Base-by-base conservation (phyloP, 1,139 yeast species). In the Schwanniomyces etchellsii region DNA sequence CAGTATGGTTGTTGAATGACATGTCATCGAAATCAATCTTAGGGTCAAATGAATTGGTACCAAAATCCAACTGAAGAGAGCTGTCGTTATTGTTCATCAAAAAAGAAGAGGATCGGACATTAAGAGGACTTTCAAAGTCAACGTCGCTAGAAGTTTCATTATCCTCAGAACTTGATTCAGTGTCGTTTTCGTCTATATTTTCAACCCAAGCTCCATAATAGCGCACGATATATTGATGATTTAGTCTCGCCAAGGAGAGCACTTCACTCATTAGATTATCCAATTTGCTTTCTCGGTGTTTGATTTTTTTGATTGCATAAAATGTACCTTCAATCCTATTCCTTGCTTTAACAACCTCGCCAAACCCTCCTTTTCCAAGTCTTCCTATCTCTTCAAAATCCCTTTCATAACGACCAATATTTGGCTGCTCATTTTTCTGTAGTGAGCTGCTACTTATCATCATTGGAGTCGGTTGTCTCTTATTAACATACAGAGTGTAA, bases 201-300 rank as follows among this genome's bases (percentile, higher is more conserved):
- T 91, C 98, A 3, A 91, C 74, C 99, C 98, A 93, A 0, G 97
- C 95, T 2, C 96, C 95, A 57, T 85, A 91, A 52, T 93, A 93
- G 33, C 98, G 63, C 2, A 93, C 98, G 28, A 93, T 96, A 52
- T 86, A 88, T 50, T 88, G 96, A 52, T 93, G 97, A 45, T 89
- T 91, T 31, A 93, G 64, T 39, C 98, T 68, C 0, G 97, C 95
- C 43, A 93, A 70, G 4, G 94, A 73, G 70, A 89, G 77, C 1
- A 93, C 98, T 48, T 93, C 98, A 39, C 86, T 85, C 33, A 93
- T 60, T 33, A 91, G 80, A 3, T 83, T 75, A 20, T 94, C 81
- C 26, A 91, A 61, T 39, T 85, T 82, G 39, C 81, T 79, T 20
- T 84, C 81, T 3, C 83, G 75, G 42, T 91, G 96, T 40, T 82